Base-by-base conservation (phyloP, 116 monocot species). In the Phalaenopsis hybrid region DNA sequence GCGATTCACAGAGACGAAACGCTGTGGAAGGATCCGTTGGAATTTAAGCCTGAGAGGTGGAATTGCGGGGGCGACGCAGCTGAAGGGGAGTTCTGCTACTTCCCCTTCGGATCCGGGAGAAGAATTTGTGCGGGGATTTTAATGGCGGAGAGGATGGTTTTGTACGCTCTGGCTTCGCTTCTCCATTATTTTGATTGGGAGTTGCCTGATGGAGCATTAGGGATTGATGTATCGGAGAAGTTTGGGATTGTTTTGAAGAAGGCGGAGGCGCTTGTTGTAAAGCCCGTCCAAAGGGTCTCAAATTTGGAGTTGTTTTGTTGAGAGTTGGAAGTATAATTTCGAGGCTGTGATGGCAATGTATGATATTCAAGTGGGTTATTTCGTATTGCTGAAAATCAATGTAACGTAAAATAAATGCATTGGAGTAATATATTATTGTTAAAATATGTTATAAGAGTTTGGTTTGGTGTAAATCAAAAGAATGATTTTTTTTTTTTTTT, bases 131-230 rank as follows among this genome's bases (percentile, higher is more conserved):
- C 59, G 7, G 87, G 84, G 63, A 78, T 79, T 10, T 6, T 33
- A 6, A 55, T 83, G 83, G 87, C 81, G 9, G 87, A 83, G 80
- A 77, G 78, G 83, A 77, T 81, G 79, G 17, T 75, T 15, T 12
- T 37, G 23, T 83, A 55, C 33, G 13, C 51, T 15, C 50, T 88
- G 52, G 85, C 88, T 13, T 43, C 85, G 8, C 61, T 88, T 75
- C 31, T 90, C 6, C 90, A 87, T 77, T 81, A 78, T 0, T 85
- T 85, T 15, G 83, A 90, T 18, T 89, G 87, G 90, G 25, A 28
- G 58, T 9, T 84, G 75, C 75, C 85, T 4, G 78, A 48, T 7
- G 89, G 80, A 15, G 20, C 11, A 8, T 5, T 17, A 16, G 5
- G 80, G 78, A 12, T 85, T 8, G 82, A 82, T 46, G 7, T 82